Conservation (phyloP, 805 yeast species). For the Hanseniaspora lindneri region DNA sequence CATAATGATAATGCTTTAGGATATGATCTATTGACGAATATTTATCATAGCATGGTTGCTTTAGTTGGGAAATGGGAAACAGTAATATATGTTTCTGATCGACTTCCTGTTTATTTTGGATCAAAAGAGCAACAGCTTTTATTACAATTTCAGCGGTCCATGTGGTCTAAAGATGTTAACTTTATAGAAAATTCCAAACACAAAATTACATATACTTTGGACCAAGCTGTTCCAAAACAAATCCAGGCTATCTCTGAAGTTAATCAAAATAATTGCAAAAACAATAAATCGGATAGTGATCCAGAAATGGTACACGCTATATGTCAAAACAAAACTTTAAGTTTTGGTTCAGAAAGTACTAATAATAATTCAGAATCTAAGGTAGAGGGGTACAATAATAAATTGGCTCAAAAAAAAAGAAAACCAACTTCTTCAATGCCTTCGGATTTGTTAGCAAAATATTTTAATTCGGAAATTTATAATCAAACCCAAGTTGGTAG, state of each 20-base stretch:
- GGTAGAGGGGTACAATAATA: background rate
- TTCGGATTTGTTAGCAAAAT: slow-evolving; percentile 6
- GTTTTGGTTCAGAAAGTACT: no score
- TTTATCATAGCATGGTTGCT: slow-evolving; percentile 39
- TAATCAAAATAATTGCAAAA: no score
- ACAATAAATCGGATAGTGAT: no score
- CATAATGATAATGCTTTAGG: slow-evolving; percentile 25
- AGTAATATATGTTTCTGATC: slow-evolving; percentile 17
- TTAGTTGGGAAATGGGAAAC: slow-evolving; percentile 35
- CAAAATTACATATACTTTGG: background rate
- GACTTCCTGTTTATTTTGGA: slow-evolving; percentile 12
- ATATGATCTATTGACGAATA: slow-evolving; percentile 36
- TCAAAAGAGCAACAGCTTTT: slow-evolving; percentile 9
- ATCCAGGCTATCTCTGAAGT: background rate
- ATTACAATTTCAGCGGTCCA: background rate
- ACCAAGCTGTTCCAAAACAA: background rate
- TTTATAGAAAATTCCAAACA: slow-evolving; percentile 12
- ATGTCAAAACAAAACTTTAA: no score
- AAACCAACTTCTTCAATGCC: slow-evolving; percentile 6
- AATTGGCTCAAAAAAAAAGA: slow-evolving; percentile 5
- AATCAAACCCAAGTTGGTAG: slow-evolving; percentile 12
- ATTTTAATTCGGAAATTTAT: slow-evolving; percentile 12
- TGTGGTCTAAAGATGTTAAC: slow-evolving; percentile 15
- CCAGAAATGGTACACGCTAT: no score
- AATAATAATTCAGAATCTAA: background rate